Percentiles rank a stretch among this genome's conserved stretches.
Conservation (phyloP, 352 stramenopile genomes). For the Globisporangium recalcitrans region DNA sequence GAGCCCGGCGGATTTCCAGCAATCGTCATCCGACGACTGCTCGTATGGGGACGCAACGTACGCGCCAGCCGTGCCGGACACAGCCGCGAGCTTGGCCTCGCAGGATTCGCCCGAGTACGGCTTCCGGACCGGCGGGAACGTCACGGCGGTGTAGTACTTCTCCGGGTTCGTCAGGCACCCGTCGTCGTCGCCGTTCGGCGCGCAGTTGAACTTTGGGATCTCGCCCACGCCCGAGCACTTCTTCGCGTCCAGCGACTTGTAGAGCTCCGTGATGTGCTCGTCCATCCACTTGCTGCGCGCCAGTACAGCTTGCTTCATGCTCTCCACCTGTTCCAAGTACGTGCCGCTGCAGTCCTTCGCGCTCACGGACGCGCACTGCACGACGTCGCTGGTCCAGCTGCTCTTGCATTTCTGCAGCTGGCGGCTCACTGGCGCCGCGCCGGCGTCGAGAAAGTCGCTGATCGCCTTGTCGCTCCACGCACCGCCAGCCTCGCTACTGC, state of each 20-base stretch:
- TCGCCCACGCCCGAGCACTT: slow-evolving; percentile 8
- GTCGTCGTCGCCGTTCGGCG: slow-evolving; percentile 15
- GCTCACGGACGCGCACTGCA: slow-evolving; percentile 55
- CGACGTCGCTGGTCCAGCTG: slow-evolving; percentile 43
- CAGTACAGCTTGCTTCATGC: slow-evolving; percentile 41
- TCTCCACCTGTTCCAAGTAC: slow-evolving; percentile 44
- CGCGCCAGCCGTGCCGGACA: not conserved
- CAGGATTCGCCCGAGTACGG: slow-evolving; percentile 41
- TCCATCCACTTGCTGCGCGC: slow-evolving; percentile 70
- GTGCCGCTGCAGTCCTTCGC: slow-evolving; percentile 50
- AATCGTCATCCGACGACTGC: slow-evolving; percentile 55
- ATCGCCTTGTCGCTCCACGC: slow-evolving; percentile 54
- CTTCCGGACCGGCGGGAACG: slow-evolving; percentile 50
- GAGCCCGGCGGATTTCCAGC: slow-evolving; percentile 53
- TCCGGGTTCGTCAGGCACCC: slow-evolving; percentile 18
- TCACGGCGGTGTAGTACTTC: slow-evolving; percentile 33
- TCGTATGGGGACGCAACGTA: slow-evolving; percentile 30
- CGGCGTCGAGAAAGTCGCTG: slow-evolving; percentile 42
- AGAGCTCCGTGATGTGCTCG: slow-evolving; percentile 54
- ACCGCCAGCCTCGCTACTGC: slow-evolving; percentile 26
- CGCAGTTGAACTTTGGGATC: slow-evolving; percentile 25
- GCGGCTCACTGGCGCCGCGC: slow-evolving; percentile 33
- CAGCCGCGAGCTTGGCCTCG: slow-evolving; percentile 16
- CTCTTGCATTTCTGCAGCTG: slow-evolving; percentile 54
- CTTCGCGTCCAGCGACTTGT: slow-evolving; percentile 41